Conservation (phyloP, 2,329 filamentous ascomycete genomes). For the Monosporascus ibericus region DNA sequence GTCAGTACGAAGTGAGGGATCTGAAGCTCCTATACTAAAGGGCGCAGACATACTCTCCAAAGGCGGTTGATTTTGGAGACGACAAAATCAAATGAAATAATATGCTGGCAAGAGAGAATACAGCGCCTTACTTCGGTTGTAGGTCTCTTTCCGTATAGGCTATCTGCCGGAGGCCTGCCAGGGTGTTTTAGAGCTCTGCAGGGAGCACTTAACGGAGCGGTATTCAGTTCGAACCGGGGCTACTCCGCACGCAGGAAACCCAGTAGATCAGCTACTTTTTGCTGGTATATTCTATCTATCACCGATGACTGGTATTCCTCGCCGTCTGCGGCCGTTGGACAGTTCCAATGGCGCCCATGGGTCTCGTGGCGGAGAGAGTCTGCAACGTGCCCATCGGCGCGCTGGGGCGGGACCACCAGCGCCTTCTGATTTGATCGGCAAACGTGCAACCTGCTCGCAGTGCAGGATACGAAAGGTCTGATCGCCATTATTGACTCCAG, state of each 20-base stretch:
- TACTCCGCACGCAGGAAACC: background rate
- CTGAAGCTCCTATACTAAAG: too few species aligned
- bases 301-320: conserved; percentile 20
- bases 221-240: background rate
- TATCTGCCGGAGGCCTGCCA: background rate
- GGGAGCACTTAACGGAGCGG: background rate
- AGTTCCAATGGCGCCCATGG: conserved; percentile 6
- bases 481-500: background rate
- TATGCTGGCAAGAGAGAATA: background rate
- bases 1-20: background rate
- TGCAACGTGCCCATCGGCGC: background rate
- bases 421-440: conserved; percentile 6
- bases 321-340: conserved; percentile 19
- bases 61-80: background rate
- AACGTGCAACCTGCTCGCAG: conserved; percentile 21
- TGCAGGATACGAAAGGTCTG: conserved; percentile 22
- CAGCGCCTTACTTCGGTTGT: background rate
- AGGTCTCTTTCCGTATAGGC: background rate
- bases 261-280: background rate
- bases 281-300: conserved; percentile 1
- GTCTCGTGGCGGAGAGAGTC: conserved; percentile 3
- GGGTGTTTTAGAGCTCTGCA: background rate
- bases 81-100: background rate
- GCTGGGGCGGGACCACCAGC: conserved; percentile 1
- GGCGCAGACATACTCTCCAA: too few species aligned